A percentile compares a stretch with the other conserved stretches of the same genome.
Conservation (phyloP, 441 rosid species). For the Jatropha podagrica region DNA sequence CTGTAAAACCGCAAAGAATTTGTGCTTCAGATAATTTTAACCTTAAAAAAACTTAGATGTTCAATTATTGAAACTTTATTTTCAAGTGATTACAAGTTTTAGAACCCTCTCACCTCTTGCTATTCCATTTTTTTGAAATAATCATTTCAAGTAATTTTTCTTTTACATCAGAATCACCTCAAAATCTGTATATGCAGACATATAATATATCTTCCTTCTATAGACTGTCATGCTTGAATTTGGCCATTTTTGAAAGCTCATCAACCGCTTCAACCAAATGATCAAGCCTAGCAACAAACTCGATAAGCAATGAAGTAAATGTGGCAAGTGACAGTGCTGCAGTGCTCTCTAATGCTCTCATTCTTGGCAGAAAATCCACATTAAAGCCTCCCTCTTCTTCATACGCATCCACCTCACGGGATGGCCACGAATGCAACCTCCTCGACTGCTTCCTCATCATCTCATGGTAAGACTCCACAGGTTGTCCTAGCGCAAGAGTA, state of each 20-base stretch:
- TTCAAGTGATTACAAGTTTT: slow-evolving; percentile 10
- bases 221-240: slow-evolving; percentile 41
- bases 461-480: slow-evolving; percentile 49
- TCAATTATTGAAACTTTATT: background rate
- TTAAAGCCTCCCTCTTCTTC: slow-evolving; percentile 46
- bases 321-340: slow-evolving; percentile 56
- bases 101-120: background rate
- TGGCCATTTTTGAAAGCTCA: slow-evolving; percentile 53
- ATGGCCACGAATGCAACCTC: slow-evolving; percentile 56
- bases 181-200: slow-evolving; percentile 8
- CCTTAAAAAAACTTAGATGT: background rate
- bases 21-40: background rate
- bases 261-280: slow-evolving; percentile 67
- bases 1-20: background rate
- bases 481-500: slow-evolving; percentile 20
- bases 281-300: slow-evolving; percentile 67
- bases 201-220: slow-evolving; percentile 11
- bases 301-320: slow-evolving; percentile 61
- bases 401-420: slow-evolving; percentile 48
- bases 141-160: background rate
- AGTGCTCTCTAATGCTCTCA: slow-evolving; percentile 60
- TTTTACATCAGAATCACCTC: slow-evolving; percentile 8
- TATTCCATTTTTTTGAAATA: too few species aligned
- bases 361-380: slow-evolving; percentile 36
- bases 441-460: slow-evolving; percentile 59